phyloP scores from a whole-genome alignment of 2,329 filamentous ascomycete species.

The Zelopaecilomyces penicillatus region DNA sequence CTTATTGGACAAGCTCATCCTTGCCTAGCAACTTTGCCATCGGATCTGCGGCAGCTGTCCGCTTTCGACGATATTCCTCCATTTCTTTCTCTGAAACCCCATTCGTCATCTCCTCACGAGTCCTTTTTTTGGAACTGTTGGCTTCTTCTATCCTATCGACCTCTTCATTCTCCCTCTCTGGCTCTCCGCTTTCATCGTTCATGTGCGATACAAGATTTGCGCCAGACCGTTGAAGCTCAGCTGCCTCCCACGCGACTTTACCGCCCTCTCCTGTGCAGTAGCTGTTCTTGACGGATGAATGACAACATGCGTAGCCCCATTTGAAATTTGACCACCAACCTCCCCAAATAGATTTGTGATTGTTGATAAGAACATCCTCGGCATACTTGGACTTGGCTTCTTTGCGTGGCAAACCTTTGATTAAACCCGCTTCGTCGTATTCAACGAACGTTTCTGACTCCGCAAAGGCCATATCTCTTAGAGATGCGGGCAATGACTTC shows the following conservation, averaged over 20 bases:
- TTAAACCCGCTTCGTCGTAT: constrained; percentile 81
- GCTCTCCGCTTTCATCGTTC: constrained; percentile 18
- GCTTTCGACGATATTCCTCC: constrained; percentile 74
- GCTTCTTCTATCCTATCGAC: constrained; percentile 25
- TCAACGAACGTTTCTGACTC: constrained; percentile 86
- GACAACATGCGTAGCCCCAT: constrained; percentile 96
- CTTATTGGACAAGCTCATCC: constrained; percentile 45
- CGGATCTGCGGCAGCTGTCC: constrained; percentile 67
- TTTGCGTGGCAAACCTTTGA: constrained; percentile 78
- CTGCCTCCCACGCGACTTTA: constrained; percentile 69
- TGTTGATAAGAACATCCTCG: constrained; percentile 81
- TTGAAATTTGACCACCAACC: constrained; percentile 95
- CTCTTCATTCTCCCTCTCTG: constrained; percentile 15
- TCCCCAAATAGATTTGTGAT: constrained; percentile 88
- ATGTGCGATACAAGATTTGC: constrained; percentile 29
- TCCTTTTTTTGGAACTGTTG: constrained; percentile 55
- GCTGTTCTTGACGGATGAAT: constrained; percentile 88
- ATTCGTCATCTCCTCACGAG: constrained; percentile 67
- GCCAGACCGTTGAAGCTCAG: constrained; percentile 52
- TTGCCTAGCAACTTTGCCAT: constrained; percentile 77
- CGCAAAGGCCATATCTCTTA: constrained; percentile 60
- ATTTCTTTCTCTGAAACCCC: constrained; percentile 76
- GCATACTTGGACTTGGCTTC: constrained; percentile 81
- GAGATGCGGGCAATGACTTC: constrained; percentile 46
- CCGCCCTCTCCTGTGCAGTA: constrained; percentile 94